Evolutionary conservation across 768 basidiomycete genomes (phyloP), one percentile per base, ranked within the genome.

Genomic region (Amanita rubescens): DNA sequence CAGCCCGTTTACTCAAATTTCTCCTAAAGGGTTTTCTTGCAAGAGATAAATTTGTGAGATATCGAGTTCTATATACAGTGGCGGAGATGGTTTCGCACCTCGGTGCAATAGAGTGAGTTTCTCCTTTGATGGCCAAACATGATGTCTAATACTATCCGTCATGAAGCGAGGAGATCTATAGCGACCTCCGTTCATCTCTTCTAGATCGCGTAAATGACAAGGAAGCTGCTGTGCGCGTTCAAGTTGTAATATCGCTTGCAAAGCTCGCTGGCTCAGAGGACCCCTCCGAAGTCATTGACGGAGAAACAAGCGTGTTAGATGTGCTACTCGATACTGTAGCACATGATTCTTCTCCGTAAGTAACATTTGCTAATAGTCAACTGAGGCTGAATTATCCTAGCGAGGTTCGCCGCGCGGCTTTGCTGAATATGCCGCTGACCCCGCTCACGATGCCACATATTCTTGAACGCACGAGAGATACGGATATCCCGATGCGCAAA

Each of bases 41-140:
- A 3, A 95, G 93, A 65, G 91, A 95, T 70, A 97, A 94, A 69
- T 76, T 75, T 39, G 84, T 90, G 35, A 80, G 94, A 5, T 95
- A 84, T 63, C 82, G 94, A 17, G 84, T 83, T 30, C 73, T 90
- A 2, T 85, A 88, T 50, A 69, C 83, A n/a, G 76, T 90, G 12
- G 81, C 87, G 0, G 84, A 88, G 60, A 85, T 93, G 77, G 80
- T 95, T 11, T 77, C 81, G 0, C 79, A 84, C 53, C 71, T 96
- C 0, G 90, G 90, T 6, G 87, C 86, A 68, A 77, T 97, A 53
- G 91, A 94, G 94, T 96, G 63, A 75, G 34, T 9, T 12, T 38
- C 32, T 19, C 20, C 44, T 45, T 53, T 55, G 43, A 12, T 15
- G 14, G 30, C 14, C 9, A 53, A 37, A 22, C 24, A 15, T 49